Evolutionary conservation across 805 yeast species (phyloP).

Genomic region (Suhomyces sp.): DNA sequence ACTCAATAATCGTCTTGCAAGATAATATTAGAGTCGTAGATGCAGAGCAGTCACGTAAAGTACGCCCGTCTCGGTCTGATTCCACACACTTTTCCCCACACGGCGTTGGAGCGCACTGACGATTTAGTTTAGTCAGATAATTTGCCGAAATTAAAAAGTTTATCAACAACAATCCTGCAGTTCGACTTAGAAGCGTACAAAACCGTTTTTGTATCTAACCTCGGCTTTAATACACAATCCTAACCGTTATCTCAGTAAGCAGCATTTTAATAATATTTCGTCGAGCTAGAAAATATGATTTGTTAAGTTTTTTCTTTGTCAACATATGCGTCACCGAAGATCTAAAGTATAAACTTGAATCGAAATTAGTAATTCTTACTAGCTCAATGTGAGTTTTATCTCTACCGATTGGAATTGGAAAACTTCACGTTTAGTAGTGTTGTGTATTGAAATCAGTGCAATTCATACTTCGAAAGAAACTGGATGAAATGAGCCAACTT

Average conservation of each 20-base stretch:
- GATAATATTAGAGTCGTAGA: background rate
- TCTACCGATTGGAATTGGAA: background rate
- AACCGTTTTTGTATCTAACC: background rate
- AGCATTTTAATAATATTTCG: background rate
- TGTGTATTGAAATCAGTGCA: background rate
- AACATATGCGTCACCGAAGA: background rate
- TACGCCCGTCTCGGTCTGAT: background rate
- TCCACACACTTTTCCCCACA: background rate
- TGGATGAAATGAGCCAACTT: background rate
- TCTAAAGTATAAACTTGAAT: background rate
- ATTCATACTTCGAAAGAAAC: background rate
- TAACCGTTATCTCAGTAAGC: background rate
- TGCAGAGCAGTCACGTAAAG: background rate
- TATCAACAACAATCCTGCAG: background rate
- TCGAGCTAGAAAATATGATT: background rate
- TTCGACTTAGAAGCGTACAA: background rate
- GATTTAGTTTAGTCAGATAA: background rate
- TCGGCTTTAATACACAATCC: background rate
- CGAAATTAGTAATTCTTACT: background rate
- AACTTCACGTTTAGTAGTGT: background rate
- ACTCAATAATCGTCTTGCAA: background rate
- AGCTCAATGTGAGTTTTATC: background rate
- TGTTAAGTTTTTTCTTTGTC: background rate
- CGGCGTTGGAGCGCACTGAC: background rate
- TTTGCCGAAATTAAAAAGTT: conserved; percentile 4